A percentile compares a stretch with the other conserved stretches of the same genome.
Evolutionary conservation across 1,284 basidiomycete genomes (phyloP).

Genomic region (Cutaneotrichosporon cavernicola): DNA sequence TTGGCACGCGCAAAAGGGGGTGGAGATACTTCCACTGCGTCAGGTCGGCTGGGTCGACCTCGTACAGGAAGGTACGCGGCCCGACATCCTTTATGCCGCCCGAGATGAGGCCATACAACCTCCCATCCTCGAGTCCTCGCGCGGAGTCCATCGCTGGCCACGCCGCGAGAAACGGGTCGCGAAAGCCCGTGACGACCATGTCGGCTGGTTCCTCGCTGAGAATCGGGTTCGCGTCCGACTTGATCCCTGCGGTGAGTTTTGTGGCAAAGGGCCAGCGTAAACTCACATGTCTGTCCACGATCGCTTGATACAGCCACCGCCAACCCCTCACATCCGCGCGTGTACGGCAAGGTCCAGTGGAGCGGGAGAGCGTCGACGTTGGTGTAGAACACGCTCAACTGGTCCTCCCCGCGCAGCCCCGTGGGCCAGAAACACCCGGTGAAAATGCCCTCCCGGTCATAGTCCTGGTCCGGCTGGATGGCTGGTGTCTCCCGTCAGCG

Average conservation of each 20-base stretch:
- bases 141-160: conserved; percentile 27
- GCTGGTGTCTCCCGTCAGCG: conserved; percentile 11
- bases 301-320: conserved; percentile 23
- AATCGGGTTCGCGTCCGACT: conserved; percentile 24
- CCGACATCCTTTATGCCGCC: conserved; percentile 23
- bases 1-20: conserved; percentile 11
- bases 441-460: conserved; percentile 29
- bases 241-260: conserved; percentile 20
- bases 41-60: conserved; percentile 22
- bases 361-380: conserved; percentile 15
- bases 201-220: conserved; percentile 18
- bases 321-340: conserved; percentile 24
- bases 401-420: background rate
- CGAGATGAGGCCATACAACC: conserved; percentile 27
- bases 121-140: background rate
- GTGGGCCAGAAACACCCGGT: conserved; percentile 27
- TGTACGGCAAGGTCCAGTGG: conserved; percentile 17
- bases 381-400: conserved; percentile 22
- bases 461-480: conserved; percentile 18
- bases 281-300: conserved; percentile 26
- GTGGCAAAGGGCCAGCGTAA: background rate
- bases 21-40: conserved; percentile 24
- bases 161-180: conserved; percentile 26
- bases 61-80: conserved; percentile 26
- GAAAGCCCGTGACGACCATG: conserved; percentile 25